Evolutionary conservation across 2,329 filamentous ascomycete genomes (phyloP), one percentile per base, ranked within the genome.

Genomic region (Pseudocercospora fuligena): DNA sequence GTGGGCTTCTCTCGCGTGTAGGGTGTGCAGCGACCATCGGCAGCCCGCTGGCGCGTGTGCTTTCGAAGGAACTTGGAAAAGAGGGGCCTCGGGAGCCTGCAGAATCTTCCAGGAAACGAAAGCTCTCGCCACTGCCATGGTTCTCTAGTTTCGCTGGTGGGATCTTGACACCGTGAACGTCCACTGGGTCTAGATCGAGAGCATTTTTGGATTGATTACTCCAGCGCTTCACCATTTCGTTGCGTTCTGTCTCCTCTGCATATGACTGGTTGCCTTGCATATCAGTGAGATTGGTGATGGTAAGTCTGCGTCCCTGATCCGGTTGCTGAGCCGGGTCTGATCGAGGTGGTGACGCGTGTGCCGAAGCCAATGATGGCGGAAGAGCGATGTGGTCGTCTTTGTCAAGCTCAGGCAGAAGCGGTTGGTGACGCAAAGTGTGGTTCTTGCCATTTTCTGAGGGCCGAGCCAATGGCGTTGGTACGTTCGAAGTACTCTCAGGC

Each of bases 101-200:
- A 9, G 87, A 87, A n/a, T 85, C 85, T 46, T 86, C 88, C 69
- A 89, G 88, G 84, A 89, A 88, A 23, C 83, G 80, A 70, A 89
- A 89, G 74, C 87, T 89, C 68, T 89, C 87, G 6, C 84, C 82
- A 25, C 87, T 89, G 70, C 88, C 83, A 71, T 87, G 85, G 40
- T 85, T 82, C 59, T 81, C 73, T 68, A 83, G 72, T 79, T 79
- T 70, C 73, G 67, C 63, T 12, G 70, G 64, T 70, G 72, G 70
- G 73, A 73, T 66, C 77, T 75, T 70, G 73, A 74, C 62, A 23
- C 69, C 67, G 19, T 67, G 49, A 8, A 61, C 54, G 40, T 74
- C 69, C 23, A 66, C 65, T 27, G 68, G 62, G 19, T 76, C 74
- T 1, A 76, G 67, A 43, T 61, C 72, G 5, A 74, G 70, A 5